A percentile compares a stretch with the other conserved stretches of the same genome.
Evolutionary conservation across 371 early-diverging fungal genomes (phyloP).

Genomic region (Mortierella sp.): DNA sequence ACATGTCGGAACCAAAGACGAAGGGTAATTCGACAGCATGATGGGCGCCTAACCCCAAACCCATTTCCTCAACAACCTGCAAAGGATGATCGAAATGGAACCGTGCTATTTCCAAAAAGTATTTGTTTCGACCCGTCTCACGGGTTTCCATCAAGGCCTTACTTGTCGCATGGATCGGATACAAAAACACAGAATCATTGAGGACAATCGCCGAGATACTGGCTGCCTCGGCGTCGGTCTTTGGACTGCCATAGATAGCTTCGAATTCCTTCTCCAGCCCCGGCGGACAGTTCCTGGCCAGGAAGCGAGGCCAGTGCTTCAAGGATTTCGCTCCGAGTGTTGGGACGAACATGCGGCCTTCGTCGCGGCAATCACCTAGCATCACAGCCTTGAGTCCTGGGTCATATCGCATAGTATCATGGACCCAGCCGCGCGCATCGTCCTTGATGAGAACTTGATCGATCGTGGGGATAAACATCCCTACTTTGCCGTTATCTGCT

Average conservation of each 20-base stretch:
- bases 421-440: constrained; percentile 34
- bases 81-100: constrained; percentile 48
- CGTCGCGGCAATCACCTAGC: constrained; percentile 54
- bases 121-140: not conserved
- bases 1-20: constrained; percentile 37
- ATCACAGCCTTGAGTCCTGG: constrained; percentile 36
- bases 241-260: constrained; percentile 39
- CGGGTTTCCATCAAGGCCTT: constrained; percentile 15
- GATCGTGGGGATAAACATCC: constrained; percentile 48
- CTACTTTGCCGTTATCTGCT: constrained; percentile 25
- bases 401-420: constrained; percentile 42
- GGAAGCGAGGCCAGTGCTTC: constrained; percentile 51
- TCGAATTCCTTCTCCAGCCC: constrained; percentile 48
- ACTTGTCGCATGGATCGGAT: constrained; percentile 43
- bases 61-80: constrained; percentile 44
- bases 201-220: constrained; percentile 36
- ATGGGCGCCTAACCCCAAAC: constrained; percentile 37
- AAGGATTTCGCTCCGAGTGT: constrained; percentile 29
- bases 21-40: constrained; percentile 48
- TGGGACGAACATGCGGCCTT: constrained; percentile 43
- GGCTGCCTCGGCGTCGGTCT: constrained; percentile 41
- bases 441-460: constrained; percentile 29
- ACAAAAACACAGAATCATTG: constrained; percentile 45
- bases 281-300: constrained; percentile 39
- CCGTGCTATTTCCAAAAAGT: constrained; percentile 29